These are phyloP conservation scores for Capsella rubella DNA, from an alignment of 441 rosid species.

Conservation along the genomic window DNA sequence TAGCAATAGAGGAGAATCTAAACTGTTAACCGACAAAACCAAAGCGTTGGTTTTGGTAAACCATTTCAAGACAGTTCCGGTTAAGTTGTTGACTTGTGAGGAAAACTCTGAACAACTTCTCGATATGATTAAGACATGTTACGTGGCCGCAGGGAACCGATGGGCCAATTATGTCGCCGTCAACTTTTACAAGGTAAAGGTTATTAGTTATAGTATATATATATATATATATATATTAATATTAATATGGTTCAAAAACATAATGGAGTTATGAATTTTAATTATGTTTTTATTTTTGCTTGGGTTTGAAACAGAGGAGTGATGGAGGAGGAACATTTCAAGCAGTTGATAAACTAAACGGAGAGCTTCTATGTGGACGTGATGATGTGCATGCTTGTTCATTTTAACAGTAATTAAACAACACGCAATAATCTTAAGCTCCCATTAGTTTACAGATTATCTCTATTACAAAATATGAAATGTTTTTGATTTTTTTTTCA, in stretches of 20 bases:
- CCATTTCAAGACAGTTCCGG: slow-evolving; percentile 52
- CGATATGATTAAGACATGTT: slow-evolving; percentile 56
- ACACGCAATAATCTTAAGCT: no score
- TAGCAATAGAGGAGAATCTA: slow-evolving; percentile 60
- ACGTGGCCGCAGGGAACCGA: slow-evolving; percentile 56
- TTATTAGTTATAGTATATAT: background rate
- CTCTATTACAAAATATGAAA: no score
- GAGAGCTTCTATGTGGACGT: slow-evolving; percentile 65
- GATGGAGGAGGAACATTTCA: slow-evolving; percentile 70
- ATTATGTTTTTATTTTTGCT: background rate
- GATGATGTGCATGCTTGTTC: slow-evolving; percentile 53
- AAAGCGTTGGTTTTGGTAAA: slow-evolving; percentile 63
- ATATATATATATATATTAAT: background rate
- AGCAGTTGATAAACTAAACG: slow-evolving; percentile 65
- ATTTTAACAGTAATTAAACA: no score
- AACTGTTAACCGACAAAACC: slow-evolving; percentile 49
- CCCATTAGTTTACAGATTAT: no score
- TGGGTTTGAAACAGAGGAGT: slow-evolving; percentile 52
- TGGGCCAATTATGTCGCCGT: slow-evolving; percentile 75
- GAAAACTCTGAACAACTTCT: slow-evolving; percentile 57
- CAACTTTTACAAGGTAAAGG: slow-evolving; percentile 64
- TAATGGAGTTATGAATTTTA: background rate
- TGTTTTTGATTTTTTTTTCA: no score
- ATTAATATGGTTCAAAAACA: background rate
- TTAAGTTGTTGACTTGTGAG: slow-evolving; percentile 46